A percentile compares a stretch with the other conserved stretches of the same genome.
These are phyloP conservation scores for Aspergillus sp. DNA, from an alignment of 2,329 filamentous ascomycete species.

Conservation along the genomic window DNA sequence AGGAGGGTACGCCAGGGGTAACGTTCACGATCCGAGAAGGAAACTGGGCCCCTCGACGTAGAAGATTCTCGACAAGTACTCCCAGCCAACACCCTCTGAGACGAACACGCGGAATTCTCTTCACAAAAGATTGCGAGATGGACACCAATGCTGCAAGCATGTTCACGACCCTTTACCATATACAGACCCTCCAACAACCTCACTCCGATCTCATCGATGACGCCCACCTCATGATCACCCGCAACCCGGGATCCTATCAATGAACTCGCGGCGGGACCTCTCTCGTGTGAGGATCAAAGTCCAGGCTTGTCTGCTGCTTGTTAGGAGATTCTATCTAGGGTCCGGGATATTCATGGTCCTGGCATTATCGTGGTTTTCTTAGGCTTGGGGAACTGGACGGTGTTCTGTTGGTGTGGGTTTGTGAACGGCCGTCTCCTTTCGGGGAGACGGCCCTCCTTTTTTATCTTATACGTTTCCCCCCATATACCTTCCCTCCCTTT, in stretches of 20 bases:
- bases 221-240: background rate
- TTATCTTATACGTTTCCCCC: conserved; percentile 16
- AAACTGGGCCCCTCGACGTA: background rate
- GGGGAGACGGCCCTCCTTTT: conserved; percentile 9
- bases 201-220: background rate
- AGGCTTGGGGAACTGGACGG: background rate
- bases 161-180: background rate
- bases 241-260: background rate
- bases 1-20: conserved; percentile 53
- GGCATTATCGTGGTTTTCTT: background rate
- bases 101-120: background rate
- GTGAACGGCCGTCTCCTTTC: conserved; percentile 13
- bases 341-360: conserved; percentile 2
- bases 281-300: conserved; percentile 15
- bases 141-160: background rate
- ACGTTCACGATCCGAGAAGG: background rate
- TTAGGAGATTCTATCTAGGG: background rate
- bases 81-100: conserved; percentile 2
- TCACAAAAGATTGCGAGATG: conserved; percentile 9
- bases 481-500: background rate
- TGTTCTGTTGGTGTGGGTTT: background rate
- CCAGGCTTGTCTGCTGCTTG: conserved; percentile 16
- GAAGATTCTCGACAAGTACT: background rate
- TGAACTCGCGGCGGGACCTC: conserved; percentile 7
- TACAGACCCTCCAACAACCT: background rate